These are phyloP conservation scores for Zizania palustris DNA, from an alignment of 202 grass and related monocot genomes.

Conservation along the genomic window DNA sequence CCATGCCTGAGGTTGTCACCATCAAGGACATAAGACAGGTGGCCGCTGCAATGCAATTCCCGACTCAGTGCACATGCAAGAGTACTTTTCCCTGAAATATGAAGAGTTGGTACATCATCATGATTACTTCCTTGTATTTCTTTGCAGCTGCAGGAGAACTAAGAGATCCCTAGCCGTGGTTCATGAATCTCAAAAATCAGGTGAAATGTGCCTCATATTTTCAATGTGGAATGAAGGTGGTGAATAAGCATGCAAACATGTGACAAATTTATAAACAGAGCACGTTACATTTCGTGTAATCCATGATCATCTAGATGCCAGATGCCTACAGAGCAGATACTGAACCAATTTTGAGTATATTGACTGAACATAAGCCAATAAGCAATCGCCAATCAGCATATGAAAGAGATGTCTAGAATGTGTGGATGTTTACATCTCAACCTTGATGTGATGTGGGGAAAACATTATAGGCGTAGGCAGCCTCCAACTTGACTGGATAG, in stretches of 20 bases:
- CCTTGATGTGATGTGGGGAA: slow-evolving; percentile 23
- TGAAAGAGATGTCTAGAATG: background rate
- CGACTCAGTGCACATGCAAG: slow-evolving; percentile 84
- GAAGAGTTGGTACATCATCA: slow-evolving; percentile 35
- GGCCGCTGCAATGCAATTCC: slow-evolving; percentile 79
- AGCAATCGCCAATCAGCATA: background rate
- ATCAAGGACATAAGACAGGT: slow-evolving; percentile 85
- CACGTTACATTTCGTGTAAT: slow-evolving; percentile 6
- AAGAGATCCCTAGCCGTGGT: background rate
- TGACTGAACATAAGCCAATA: background rate
- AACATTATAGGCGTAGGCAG: too few species aligned
- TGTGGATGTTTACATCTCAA: slow-evolving; percentile 25
- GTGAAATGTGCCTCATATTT: slow-evolving; percentile 23
- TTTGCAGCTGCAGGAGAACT: slow-evolving; percentile 37
- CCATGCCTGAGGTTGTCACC: slow-evolving; percentile 97
- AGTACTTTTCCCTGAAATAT: slow-evolving; percentile 86
- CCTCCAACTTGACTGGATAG: too few species aligned
- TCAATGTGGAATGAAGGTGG: slow-evolving; percentile 13
- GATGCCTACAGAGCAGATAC: slow-evolving; percentile 19
- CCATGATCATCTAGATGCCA: slow-evolving; percentile 16
- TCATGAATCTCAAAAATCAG: slow-evolving; percentile 22
- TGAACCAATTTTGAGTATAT: slow-evolving; percentile 12
- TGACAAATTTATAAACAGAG: slow-evolving; percentile 7
- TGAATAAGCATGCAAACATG: slow-evolving; percentile 1
- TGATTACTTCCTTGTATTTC: slow-evolving; percentile 27